These are phyloP conservation scores for Tetradesmus obliquus DNA, from an alignment of 139 green algal genomes.

Conservation along the genomic window DNA sequence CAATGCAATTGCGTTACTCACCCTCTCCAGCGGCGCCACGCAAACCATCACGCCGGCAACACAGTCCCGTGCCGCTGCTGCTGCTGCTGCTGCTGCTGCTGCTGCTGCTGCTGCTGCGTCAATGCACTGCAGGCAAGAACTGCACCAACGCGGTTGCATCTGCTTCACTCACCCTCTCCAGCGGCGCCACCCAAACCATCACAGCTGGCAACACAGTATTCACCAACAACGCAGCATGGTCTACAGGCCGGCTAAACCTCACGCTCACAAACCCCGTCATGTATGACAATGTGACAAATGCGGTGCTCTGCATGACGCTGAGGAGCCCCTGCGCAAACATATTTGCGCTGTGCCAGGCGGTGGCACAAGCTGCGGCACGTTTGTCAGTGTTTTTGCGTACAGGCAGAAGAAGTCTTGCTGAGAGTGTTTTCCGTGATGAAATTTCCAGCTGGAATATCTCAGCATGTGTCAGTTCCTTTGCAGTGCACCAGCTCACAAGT, in stretches of 20 bases:
- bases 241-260: not conserved
- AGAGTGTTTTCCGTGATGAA: not conserved
- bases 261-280: not conserved
- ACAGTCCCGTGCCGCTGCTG: not conserved
- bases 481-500: no score
- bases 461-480: no score
- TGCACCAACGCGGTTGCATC: not conserved
- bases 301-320: not conserved
- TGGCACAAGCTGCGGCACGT: not conserved
- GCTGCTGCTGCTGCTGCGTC: no score
- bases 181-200: not conserved
- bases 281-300: not conserved
- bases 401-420: constrained; percentile 19
- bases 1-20: not conserved
- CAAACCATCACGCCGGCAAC: not conserved
- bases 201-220: not conserved
- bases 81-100: no score
- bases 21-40: not conserved
- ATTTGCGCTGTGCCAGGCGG: not conserved
- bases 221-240: not conserved
- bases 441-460: no score
- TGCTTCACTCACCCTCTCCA: not conserved
- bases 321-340: not conserved
- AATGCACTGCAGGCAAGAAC: constrained; percentile 8
- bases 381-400: not conserved